These are phyloP conservation scores for Aphanomyces cochlioides DNA, from an alignment of 352 stramenopile genomes.

Conservation along the genomic window DNA sequence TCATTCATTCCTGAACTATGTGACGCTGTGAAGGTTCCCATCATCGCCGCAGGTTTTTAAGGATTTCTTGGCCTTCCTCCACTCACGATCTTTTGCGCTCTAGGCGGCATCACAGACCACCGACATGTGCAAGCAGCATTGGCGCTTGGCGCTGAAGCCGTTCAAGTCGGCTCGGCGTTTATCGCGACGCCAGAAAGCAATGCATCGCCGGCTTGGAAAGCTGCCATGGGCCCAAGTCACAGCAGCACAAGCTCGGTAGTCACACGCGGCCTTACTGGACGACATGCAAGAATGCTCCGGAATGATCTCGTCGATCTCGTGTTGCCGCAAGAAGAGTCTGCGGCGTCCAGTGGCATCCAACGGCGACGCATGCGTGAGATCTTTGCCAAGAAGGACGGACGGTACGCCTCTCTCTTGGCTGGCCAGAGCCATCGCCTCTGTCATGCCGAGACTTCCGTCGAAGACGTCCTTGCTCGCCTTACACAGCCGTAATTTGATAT, in stretches of 20 bases:
- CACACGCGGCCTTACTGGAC: constrained; percentile 24
- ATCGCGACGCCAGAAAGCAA: constrained; percentile 43
- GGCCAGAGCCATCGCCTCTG: constrained; percentile 20
- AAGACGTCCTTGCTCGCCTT: constrained; percentile 7
- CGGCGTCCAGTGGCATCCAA: constrained; percentile 5
- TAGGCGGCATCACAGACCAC: constrained; percentile 51
- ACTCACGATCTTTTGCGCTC: background rate
- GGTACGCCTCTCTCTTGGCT: constrained; percentile 4
- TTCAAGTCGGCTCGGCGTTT: constrained; percentile 65
- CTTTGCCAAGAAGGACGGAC: constrained; percentile 2
- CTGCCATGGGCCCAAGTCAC: background rate
- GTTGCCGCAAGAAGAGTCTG: constrained; percentile 10
- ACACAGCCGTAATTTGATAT: background rate
- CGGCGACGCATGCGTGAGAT: constrained; percentile 25
- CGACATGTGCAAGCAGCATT: constrained; percentile 41
- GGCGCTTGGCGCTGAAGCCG: constrained; percentile 45
- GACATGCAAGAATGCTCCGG: constrained; percentile 24
- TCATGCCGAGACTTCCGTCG: background rate
- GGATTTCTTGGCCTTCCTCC: background rate
- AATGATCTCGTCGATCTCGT: constrained; percentile 21
- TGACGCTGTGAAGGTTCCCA: constrained; percentile 39
- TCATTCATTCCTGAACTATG: constrained; percentile 48
- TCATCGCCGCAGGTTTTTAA: constrained; percentile 44
- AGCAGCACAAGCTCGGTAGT: background rate
- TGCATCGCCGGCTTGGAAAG: background rate